These are phyloP conservation scores for Aleurites moluccanus DNA, from an alignment of 441 rosid genomes.

Conservation along the genomic window DNA sequence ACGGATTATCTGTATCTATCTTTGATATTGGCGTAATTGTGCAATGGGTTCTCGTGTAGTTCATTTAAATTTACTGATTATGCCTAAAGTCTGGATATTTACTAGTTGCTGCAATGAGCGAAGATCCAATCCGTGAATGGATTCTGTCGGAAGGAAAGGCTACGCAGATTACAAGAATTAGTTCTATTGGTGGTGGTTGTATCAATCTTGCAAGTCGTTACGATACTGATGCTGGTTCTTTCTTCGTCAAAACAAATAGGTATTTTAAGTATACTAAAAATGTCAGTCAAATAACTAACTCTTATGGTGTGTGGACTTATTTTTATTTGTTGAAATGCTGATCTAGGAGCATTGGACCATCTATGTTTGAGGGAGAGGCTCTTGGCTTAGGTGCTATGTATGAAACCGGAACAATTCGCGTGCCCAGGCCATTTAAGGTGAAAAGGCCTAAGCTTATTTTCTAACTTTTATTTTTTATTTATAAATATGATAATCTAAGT, in stretches of 20 bases:
- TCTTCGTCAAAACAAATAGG: conserved; percentile 91
- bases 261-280: conserved; percentile 3
- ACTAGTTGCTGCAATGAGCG: conserved; percentile 58
- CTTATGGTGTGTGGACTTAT: neutral
- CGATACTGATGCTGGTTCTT: conserved; percentile 75
- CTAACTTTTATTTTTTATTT: neutral
- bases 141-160: conserved; percentile 87
- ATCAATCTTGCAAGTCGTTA: conserved; percentile 76
- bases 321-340: conserved; percentile 18
- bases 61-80: neutral
- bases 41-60: too few relatives aligned
- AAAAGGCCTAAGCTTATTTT: conserved; percentile 13
- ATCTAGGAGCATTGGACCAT: conserved; percentile 71
- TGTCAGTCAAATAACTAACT: too few relatives aligned
- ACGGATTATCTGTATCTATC: too few relatives aligned
- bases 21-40: too few relatives aligned
- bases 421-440: conserved; percentile 85
- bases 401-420: conserved; percentile 66
- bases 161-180: conserved; percentile 53
- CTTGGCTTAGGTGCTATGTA: conserved; percentile 89
- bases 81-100: conserved; percentile 14
- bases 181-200: conserved; percentile 91
- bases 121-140: conserved; percentile 83
- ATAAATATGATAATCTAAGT: neutral
- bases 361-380: conserved; percentile 91